Conservation (phyloP, 805 yeast genomes). For the Cyberlindnera nakhonratchasimensis region DNA sequence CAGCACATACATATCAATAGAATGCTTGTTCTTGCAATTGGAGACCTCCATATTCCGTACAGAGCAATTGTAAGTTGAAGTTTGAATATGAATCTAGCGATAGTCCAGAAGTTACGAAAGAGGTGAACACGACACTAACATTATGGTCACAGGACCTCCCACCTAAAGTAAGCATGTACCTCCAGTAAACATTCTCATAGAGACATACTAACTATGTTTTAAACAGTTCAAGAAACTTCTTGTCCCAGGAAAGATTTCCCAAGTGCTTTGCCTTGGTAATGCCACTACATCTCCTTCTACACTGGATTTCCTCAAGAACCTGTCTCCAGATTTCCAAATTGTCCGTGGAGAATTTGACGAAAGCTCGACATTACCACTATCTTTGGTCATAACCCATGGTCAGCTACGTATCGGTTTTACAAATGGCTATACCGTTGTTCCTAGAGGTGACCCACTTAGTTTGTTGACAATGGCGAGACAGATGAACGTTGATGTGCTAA, state of each 20-base stretch:
- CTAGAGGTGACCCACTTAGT: constrained; percentile 83
- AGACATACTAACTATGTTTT: background rate
- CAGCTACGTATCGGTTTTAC: constrained; percentile 77
- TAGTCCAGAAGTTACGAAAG: background rate
- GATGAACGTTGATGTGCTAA: constrained; percentile 83
- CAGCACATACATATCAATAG: too few relatives aligned
- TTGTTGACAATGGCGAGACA: constrained; percentile 80
- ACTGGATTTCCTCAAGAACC: constrained; percentile 54
- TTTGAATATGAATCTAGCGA: too few relatives aligned
- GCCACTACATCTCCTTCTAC: constrained; percentile 66
- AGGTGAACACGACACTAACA: constrained; percentile 9
- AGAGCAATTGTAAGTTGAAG: constrained; percentile 65
- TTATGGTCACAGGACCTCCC: constrained; percentile 39
- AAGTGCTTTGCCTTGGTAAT: constrained; percentile 84
- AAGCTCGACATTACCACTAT: constrained; percentile 48
- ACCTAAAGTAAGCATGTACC: constrained; percentile 30
- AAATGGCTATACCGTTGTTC: constrained; percentile 80
- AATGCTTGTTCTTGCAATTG: constrained; percentile 78
- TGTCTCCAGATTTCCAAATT: constrained; percentile 69
- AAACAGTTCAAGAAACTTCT: constrained; percentile 66
- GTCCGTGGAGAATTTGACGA: constrained; percentile 85
- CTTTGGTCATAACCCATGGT: constrained; percentile 64
- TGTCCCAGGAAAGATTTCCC: constrained; percentile 81
- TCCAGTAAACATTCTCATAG: too few relatives aligned
- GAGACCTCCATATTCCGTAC: constrained; percentile 89